These are phyloP conservation scores for Deinandra increscens DNA, from an alignment of 129 eudicot species.

Conservation along the genomic window DNA sequence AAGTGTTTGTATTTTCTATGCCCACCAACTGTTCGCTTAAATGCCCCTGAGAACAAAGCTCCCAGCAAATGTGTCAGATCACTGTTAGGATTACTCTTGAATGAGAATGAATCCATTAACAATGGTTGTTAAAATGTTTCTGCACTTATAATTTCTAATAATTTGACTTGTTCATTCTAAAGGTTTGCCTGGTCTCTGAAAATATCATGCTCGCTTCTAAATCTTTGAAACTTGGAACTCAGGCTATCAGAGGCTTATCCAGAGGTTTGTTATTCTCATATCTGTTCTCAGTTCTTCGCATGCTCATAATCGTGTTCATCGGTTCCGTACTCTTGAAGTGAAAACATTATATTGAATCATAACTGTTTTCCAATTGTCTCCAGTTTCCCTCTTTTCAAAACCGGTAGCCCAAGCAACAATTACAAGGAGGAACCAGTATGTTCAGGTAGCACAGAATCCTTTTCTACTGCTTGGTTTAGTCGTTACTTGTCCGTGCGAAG, in stretches of 20 bases:
- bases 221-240: slow-evolving; percentile 22
- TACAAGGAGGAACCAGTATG: slow-evolving; percentile 32
- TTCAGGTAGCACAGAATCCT: slow-evolving; percentile 20
- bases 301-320: background rate
- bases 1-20: background rate
- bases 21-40: slow-evolving; percentile 4
- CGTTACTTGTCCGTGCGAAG: background rate
- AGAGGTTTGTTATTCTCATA: slow-evolving; percentile 12
- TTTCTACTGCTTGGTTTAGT: background rate
- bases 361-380: background rate
- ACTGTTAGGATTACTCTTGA: background rate
- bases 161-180: background rate
- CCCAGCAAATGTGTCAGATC: background rate
- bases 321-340: slow-evolving; percentile 2
- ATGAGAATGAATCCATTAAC: background rate
- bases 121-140: slow-evolving; percentile 4
- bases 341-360: background rate
- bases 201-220: slow-evolving; percentile 21
- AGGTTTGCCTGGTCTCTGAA: slow-evolving; percentile 12
- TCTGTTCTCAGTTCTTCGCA: background rate
- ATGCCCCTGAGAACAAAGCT: slow-evolving; percentile 5
- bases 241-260: slow-evolving; percentile 16
- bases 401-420: slow-evolving; percentile 30
- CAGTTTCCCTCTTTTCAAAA: slow-evolving; percentile 13
- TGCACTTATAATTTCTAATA: background rate